Conservation (phyloP, 2,329 filamentous ascomycete species). For the Talaromyces rugulosus region DNA sequence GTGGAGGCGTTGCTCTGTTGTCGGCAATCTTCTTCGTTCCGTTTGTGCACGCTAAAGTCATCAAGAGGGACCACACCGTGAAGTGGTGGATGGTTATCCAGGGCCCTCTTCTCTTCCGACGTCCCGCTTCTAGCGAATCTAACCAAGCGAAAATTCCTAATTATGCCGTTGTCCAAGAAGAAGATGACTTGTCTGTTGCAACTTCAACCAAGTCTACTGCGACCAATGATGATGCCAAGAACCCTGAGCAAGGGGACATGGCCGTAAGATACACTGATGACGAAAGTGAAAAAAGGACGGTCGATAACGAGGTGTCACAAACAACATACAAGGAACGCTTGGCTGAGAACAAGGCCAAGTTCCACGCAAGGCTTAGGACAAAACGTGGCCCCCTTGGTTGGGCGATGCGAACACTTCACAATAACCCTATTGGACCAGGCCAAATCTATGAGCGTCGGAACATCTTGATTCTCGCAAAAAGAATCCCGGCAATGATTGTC, state of each 20-base stretch:
- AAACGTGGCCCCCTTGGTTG: conserved; percentile 68
- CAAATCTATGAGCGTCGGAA: conserved; percentile 72
- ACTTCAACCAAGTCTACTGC: neutral
- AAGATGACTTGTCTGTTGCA: conserved; percentile 41
- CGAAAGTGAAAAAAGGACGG: conserved; percentile 36
- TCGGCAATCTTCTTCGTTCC: conserved; percentile 70
- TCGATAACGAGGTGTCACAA: conserved; percentile 47
- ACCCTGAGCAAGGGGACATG: neutral
- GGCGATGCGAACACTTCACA: conserved; percentile 73
- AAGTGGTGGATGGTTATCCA: conserved; percentile 59
- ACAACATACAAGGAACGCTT: conserved; percentile 60
- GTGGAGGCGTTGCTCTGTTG: conserved; percentile 56
- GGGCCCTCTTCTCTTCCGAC: conserved; percentile 62
- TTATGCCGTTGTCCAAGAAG: conserved; percentile 72
- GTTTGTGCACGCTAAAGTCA: conserved; percentile 61
- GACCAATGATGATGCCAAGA: neutral
- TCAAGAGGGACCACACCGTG: conserved; percentile 64
- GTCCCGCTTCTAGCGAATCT: conserved; percentile 51
- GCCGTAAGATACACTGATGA: conserved; percentile 11
- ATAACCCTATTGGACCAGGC: conserved; percentile 69
- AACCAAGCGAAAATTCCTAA: conserved; percentile 61
- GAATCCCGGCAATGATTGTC: conserved; percentile 64
- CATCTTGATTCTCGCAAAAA: conserved; percentile 58
- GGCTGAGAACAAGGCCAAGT: conserved; percentile 51
- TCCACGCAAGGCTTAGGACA: conserved; percentile 61